These are phyloP conservation scores for Pseudopediastrum boryanum DNA, from an alignment of 139 green algal species.

Conservation along the genomic window DNA sequence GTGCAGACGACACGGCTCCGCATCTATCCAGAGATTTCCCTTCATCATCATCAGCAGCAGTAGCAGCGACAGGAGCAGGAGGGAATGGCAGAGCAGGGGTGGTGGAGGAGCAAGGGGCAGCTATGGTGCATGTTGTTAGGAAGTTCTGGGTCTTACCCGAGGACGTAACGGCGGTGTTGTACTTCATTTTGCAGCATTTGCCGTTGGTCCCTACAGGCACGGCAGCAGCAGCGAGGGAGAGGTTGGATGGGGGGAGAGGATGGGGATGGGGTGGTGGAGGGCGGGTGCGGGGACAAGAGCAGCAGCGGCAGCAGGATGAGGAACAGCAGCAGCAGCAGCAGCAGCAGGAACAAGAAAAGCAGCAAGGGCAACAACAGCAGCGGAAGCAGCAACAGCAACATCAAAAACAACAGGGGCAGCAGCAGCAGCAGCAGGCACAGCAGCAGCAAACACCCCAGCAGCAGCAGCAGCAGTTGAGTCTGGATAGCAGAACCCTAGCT, in stretches of 20 bases:
- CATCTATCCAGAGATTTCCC: no score
- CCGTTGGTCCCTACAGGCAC: constrained; percentile 31
- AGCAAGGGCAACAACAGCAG: background rate
- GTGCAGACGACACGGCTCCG: no score
- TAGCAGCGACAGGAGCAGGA: no score
- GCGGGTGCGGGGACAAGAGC: background rate
- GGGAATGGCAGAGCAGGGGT: no score
- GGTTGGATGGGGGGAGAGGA: background rate
- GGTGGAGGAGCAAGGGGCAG: background rate
- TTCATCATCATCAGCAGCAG: no score
- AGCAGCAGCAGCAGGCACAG: constrained; percentile 20
- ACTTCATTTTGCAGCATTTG: constrained; percentile 43
- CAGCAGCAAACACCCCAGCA: background rate
- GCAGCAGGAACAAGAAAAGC: constrained; percentile 14
- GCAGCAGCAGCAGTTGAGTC: background rate
- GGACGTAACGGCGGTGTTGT: constrained; percentile 46
- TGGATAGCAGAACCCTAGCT: constrained; percentile 31
- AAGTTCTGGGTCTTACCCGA: constrained; percentile 52
- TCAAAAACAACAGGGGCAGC: no score
- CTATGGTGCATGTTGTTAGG: background rate
- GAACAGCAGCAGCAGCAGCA: constrained; percentile 1
- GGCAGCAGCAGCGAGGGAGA: constrained; percentile 7
- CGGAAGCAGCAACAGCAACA: background rate
- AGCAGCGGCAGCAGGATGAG: background rate
- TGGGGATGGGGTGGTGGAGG: background rate